A percentile compares a stretch with the other conserved stretches of the same genome.
phyloP scores from a whole-genome alignment of 441 rosid genomes.

The Francoa sonchifolia region DNA sequence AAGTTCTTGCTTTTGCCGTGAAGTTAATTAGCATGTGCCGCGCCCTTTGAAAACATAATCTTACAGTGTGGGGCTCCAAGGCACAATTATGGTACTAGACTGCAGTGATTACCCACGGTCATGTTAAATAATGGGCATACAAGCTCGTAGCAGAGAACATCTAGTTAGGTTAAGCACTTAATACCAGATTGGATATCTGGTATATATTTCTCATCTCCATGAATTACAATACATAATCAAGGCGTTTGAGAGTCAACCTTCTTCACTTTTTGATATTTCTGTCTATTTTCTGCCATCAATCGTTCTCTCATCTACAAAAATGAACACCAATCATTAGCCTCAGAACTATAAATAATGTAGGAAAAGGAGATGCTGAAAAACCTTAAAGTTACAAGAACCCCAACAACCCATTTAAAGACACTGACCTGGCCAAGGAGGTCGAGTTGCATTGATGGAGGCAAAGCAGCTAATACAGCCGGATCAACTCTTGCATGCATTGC shows the following conservation, averaged over 20 bases:
- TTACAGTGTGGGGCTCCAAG: too few species aligned
- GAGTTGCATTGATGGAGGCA: conserved; percentile 96
- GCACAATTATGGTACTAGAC: too few species aligned
- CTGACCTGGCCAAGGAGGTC: conserved; percentile 90
- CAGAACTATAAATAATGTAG: conserved; percentile 4
- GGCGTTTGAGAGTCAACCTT: conserved; percentile 42
- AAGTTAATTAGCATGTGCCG: too few species aligned
- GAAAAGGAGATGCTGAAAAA: conserved; percentile 12
- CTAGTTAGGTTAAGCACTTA: too few species aligned
- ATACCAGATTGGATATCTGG: too few species aligned
- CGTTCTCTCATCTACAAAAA: conserved; percentile 78
- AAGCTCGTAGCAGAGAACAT: too few species aligned
- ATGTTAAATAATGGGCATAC: too few species aligned
- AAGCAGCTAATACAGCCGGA: conserved; percentile 81
- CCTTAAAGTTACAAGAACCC: conserved; percentile 2
- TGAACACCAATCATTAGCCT: conserved; percentile 9
- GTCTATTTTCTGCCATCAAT: conserved; percentile 94
- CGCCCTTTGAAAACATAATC: too few species aligned
- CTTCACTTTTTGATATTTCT: conserved; percentile 88
- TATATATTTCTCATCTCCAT: too few species aligned
- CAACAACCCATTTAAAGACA: conserved; percentile 4
- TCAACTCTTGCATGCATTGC: conserved; percentile 59
- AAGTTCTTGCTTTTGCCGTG: too few species aligned
- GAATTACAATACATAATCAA: conserved; percentile 2
- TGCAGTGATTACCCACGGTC: too few species aligned